A percentile compares a stretch with the other conserved stretches of the same genome.
phyloP scores from a whole-genome alignment of 805 yeast species.

The Saccharomycodes ludwigii region DNA sequence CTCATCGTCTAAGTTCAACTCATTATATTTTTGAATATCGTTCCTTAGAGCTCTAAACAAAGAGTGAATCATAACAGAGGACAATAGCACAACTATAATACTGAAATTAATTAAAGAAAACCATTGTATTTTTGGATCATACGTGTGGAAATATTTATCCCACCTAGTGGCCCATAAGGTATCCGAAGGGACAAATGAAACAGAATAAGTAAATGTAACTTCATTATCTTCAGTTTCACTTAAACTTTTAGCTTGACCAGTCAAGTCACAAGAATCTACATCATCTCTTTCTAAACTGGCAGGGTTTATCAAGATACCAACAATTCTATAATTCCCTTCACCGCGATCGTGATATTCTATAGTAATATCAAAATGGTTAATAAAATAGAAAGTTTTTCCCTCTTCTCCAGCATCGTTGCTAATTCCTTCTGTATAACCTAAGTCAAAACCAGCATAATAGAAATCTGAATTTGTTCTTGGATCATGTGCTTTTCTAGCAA shows the following conservation, averaged over 20 bases:
- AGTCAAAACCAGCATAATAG: constrained; percentile 70
- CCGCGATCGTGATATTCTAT: constrained; percentile 76
- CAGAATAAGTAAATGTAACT: constrained; percentile 80
- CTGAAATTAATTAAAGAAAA: constrained; percentile 82
- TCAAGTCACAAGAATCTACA: constrained; percentile 22
- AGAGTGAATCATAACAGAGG: constrained; percentile 67
- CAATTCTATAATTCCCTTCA: constrained; percentile 65
- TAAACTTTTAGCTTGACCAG: constrained; percentile 33
- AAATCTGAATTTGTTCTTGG: constrained; percentile 45
- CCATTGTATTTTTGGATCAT: constrained; percentile 93
- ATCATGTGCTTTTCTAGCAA: constrained; percentile 54
- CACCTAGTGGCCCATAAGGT: constrained; percentile 97
- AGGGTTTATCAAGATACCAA: constrained; percentile 77
- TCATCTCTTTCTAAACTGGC: constrained; percentile 38
- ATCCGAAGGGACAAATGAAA: constrained; percentile 51
- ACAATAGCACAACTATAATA: constrained; percentile 63
- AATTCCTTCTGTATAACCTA: constrained; percentile 55
- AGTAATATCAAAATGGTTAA: constrained; percentile 68
- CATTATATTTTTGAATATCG: constrained; percentile 83
- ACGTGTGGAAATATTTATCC: constrained; percentile 90
- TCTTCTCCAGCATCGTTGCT: constrained; percentile 7
- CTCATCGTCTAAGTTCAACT: constrained; percentile 75
- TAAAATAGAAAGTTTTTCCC: constrained; percentile 41
- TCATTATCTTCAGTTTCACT: constrained; percentile 35
- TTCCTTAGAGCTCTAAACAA: constrained; percentile 66